phyloP scores from a whole-genome alignment of 1,284 basidiomycete species.

The Farysia itapuensis region DNA sequence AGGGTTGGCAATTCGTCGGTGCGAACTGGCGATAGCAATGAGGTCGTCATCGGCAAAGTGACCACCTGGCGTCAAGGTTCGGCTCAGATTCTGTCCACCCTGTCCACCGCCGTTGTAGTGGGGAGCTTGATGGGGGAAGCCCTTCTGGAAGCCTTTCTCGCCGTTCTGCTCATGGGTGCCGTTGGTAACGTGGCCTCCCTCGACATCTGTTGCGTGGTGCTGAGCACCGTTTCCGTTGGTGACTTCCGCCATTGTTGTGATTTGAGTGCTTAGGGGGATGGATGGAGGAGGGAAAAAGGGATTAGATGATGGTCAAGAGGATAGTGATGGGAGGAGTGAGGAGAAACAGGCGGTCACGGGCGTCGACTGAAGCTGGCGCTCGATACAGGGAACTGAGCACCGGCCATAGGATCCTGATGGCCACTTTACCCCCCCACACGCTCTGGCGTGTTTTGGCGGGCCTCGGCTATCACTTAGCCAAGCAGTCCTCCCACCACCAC shows the following conservation, averaged over 20 bases:
- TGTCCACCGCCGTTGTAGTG: constrained; percentile 17
- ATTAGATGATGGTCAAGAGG: neutral
- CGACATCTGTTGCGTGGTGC: constrained; percentile 1
- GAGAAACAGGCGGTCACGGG: neutral
- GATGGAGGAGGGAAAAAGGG: neutral
- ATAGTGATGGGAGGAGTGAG: neutral
- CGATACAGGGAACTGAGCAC: no score
- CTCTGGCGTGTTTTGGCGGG: no score
- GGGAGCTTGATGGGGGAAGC: constrained; percentile 15
- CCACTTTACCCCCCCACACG: no score
- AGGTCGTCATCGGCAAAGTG: constrained; percentile 41
- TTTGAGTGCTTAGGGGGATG: neutral
- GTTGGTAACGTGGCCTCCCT: constrained; percentile 1
- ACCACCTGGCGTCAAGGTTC: constrained; percentile 38
- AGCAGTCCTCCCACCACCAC: no score
- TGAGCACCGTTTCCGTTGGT: constrained; percentile 2
- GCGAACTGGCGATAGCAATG: constrained; percentile 32
- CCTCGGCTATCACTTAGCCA: no score
- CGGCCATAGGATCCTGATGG: no score
- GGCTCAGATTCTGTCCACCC: constrained; percentile 3
- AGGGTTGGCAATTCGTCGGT: constrained; percentile 37
- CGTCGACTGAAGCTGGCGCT: no score
- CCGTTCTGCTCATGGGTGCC: constrained; percentile 9
- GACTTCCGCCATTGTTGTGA: constrained; percentile 1
- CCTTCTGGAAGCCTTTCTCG: no score